Conservation (phyloP, 2,329 filamentous ascomycete genomes). For the Dothiorella sarmentorum region DNA sequence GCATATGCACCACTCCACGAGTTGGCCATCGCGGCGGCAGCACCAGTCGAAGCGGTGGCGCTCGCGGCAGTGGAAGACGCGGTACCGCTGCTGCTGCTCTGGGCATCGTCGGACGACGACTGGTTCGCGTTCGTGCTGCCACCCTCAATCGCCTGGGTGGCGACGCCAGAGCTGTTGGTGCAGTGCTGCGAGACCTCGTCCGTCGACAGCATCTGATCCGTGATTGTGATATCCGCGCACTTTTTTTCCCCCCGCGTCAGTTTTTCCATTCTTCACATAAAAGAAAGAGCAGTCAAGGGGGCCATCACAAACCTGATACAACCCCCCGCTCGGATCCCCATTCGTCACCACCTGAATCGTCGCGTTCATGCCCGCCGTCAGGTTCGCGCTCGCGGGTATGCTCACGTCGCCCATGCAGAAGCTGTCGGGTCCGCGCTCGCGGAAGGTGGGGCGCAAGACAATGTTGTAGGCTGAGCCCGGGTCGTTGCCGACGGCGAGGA, state of each 20-base stretch:
- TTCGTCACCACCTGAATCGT: slow-evolving; percentile 68
- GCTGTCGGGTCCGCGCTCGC: slow-evolving; percentile 59
- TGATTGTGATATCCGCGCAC: slow-evolving; percentile 73
- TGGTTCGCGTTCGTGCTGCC: slow-evolving; percentile 47
- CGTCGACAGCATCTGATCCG: slow-evolving; percentile 47
- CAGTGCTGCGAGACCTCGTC: slow-evolving; percentile 49
- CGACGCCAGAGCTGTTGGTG: slow-evolving; percentile 55
- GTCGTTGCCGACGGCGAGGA: slow-evolving; percentile 51
- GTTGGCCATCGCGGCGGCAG: background rate
- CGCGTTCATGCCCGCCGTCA: slow-evolving; percentile 59
- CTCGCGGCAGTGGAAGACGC: slow-evolving; percentile 17
- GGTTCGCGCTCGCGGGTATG: slow-evolving; percentile 49
- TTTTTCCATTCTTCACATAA: background rate
- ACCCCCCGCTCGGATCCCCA: slow-evolving; percentile 54
- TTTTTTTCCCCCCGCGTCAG: slow-evolving; percentile 38
- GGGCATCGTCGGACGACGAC: slow-evolving; percentile 15
- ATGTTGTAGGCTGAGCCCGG: slow-evolving; percentile 64
- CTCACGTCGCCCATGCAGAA: slow-evolving; percentile 63
- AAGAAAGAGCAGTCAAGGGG: slow-evolving; percentile 5
- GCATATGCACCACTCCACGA: background rate
- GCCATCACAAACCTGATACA: slow-evolving; percentile 57
- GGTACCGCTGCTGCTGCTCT: too few species aligned
- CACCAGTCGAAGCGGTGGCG: background rate
- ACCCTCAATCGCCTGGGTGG: slow-evolving; percentile 37
- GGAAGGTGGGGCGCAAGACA: slow-evolving; percentile 59